Evolutionary conservation across 2,329 filamentous ascomycete genomes (phyloP).

Genomic region (Cladosporium sp.): DNA sequence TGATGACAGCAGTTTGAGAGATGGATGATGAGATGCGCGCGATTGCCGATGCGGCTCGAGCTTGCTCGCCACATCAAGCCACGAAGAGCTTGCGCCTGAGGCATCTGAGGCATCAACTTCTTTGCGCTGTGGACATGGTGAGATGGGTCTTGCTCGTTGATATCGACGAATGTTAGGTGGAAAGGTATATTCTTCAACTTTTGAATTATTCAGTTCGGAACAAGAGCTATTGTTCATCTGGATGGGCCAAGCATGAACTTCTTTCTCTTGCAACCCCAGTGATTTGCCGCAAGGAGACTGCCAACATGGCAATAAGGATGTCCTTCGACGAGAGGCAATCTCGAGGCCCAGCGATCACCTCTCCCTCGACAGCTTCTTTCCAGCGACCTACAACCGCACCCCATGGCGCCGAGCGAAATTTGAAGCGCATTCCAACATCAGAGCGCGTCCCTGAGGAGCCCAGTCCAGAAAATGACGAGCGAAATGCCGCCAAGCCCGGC

Average conservation of each 20-base stretch:
- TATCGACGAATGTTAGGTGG: no score
- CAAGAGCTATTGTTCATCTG: no score
- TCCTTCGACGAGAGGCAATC: constrained; percentile 15
- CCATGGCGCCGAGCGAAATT: constrained; percentile 10
- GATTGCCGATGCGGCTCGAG: not conserved
- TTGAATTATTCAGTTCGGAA: no score
- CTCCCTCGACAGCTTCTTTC: constrained; percentile 2
- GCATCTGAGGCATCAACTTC: not conserved
- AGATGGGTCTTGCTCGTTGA: no score
- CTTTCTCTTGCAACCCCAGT: no score
- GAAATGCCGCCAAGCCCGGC: constrained; percentile 22
- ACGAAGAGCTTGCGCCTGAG: not conserved
- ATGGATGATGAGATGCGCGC: not conserved
- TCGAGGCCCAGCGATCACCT: constrained; percentile 13
- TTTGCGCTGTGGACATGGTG: no score
- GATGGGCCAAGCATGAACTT: no score
- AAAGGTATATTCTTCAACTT: no score
- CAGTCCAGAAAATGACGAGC: constrained; percentile 24
- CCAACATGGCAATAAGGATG: constrained; percentile 16
- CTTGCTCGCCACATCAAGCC: no score
- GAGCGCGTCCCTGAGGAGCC: constrained; percentile 2
- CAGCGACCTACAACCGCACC: constrained; percentile 19
- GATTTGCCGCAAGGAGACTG: not conserved
- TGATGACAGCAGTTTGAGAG: not conserved
- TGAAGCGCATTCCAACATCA: constrained; percentile 5